Base-by-base conservation (phyloP, 176 grass and related monocot genomes). In the Dactylis glomerata region DNA sequence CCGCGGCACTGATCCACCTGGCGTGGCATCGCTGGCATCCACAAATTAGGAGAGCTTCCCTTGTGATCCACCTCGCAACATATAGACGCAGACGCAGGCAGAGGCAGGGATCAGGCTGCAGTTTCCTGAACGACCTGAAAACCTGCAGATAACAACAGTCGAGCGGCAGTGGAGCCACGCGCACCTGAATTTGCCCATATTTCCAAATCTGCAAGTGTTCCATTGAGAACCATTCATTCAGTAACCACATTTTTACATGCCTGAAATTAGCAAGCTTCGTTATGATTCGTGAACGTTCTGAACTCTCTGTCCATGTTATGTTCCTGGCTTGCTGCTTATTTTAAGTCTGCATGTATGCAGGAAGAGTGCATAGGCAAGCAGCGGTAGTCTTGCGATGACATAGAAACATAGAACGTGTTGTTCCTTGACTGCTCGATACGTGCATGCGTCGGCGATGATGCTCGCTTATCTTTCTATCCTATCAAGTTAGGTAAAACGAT, bases 21-120 rank as follows among this genome's bases (percentile, higher is more conserved):
- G 16, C 47, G 47, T 51, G 50, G 16, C 50, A 76, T 66, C 38
- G 71, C 79, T 82, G 79, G 59, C 85, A 68, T 37, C 44, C 22
- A 56, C 52, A 1, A 56, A 56, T 23, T 56, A 8, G 19, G 52
- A 52, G 55, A 30, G 58, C 10, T 22, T 30, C 28, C 10, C 44
- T 81, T 52, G 45, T 66, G 16, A 41, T 69, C 66, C 19, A 12
- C 68, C 54, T 75, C 4, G 69, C 20, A 63, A 23, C 4, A 19
- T 22, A 69, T 11, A n/a, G n/a, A n/a, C n/a, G n/a, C n/a, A n/a
- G n/a, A 1, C 28, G 26, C 68, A 83, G 17, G 30, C 67, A 1
- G 10, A 1, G 9, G 26, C 27, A 40, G 0, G 34, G 23, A 64
- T 66, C 63, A 72, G 68, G 68, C 68, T 62, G 68, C 85, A 62